phyloP scores from a whole-genome alignment of 306 rosid genomes.

The Trichosanthes truncata region DNA sequence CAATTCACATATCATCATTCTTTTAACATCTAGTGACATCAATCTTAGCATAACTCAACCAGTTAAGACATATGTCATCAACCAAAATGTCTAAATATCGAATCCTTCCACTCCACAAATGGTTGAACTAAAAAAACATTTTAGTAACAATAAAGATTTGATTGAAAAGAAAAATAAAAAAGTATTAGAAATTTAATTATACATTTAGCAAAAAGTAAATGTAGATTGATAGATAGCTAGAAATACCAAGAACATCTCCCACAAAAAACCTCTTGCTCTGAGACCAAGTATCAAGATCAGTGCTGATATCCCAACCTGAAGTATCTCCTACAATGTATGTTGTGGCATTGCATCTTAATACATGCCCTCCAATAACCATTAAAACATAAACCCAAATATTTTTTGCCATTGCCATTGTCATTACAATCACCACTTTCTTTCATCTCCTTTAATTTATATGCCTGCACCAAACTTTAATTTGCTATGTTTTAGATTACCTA shows the following conservation, averaged over 20 bases:
- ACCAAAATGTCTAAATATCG: too few relatives aligned
- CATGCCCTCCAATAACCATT: constrained; percentile 18
- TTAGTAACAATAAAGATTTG: too few relatives aligned
- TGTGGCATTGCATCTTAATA: constrained; percentile 41
- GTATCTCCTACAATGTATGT: constrained; percentile 61
- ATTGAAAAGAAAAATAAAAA: too few relatives aligned
- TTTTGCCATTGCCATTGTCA: constrained; percentile 34
- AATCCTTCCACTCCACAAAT: too few relatives aligned
- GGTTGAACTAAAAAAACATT: too few relatives aligned
- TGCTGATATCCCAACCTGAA: constrained; percentile 94
- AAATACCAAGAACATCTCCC: constrained; percentile 50
- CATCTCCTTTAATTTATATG: background rate
- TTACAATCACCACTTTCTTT: background rate
- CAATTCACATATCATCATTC: too few relatives aligned
- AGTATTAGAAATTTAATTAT: too few relatives aligned
- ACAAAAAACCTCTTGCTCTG: constrained; percentile 40
- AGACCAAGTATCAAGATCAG: constrained; percentile 59
- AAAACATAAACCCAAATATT: constrained; percentile 18
- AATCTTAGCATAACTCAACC: too few relatives aligned
- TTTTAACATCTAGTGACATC: too few relatives aligned
- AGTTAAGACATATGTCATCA: too few relatives aligned
- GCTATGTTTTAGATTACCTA: background rate
- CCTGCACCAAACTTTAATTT: background rate
- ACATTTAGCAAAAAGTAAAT: background rate
- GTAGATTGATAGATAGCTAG: background rate